Conservation (phyloP, 2,329 filamentous ascomycete genomes). For the Colletotrichum karsti region DNA sequence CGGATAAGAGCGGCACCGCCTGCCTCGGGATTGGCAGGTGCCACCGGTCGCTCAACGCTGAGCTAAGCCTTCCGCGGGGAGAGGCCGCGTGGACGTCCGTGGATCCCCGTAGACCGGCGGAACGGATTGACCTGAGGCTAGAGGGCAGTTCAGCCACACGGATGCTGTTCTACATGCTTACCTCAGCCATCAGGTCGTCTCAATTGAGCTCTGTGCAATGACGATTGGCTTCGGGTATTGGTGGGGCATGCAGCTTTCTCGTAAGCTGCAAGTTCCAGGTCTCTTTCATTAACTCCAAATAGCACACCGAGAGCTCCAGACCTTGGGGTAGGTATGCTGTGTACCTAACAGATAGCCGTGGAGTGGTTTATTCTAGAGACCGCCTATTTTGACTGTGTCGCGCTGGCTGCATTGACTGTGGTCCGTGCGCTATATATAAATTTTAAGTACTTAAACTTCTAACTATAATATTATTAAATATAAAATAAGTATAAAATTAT, state of each 20-base stretch:
- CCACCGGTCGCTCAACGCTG: neutral
- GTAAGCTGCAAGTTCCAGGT: neutral
- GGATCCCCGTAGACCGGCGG: too few relatives aligned
- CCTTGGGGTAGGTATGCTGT: neutral
- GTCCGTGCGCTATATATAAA: too few relatives aligned
- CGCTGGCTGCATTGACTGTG: too few relatives aligned
- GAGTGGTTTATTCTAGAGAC: too few relatives aligned
- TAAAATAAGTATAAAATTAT: too few relatives aligned
- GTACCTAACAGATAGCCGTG: too few relatives aligned
- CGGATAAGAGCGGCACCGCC: neutral
- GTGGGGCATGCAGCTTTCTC: constrained; percentile 15
- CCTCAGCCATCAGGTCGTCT: too few relatives aligned
- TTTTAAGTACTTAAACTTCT: too few relatives aligned
- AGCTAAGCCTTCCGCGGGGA: neutral
- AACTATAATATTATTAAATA: too few relatives aligned
- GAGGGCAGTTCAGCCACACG: too few relatives aligned
- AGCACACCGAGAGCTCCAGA: neutral
- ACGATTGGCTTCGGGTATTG: neutral
- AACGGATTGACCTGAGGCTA: neutral
- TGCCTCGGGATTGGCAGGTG: neutral
- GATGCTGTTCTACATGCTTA: too few relatives aligned
- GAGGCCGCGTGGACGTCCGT: neutral
- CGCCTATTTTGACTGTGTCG: too few relatives aligned
- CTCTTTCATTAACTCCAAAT: constrained; percentile 3
- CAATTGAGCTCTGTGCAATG: neutral